Evolutionary conservation across 2,329 filamentous ascomycete species (phyloP), one percentile per base, ranked within the genome.

Genomic region (Cladosporium sp.): DNA sequence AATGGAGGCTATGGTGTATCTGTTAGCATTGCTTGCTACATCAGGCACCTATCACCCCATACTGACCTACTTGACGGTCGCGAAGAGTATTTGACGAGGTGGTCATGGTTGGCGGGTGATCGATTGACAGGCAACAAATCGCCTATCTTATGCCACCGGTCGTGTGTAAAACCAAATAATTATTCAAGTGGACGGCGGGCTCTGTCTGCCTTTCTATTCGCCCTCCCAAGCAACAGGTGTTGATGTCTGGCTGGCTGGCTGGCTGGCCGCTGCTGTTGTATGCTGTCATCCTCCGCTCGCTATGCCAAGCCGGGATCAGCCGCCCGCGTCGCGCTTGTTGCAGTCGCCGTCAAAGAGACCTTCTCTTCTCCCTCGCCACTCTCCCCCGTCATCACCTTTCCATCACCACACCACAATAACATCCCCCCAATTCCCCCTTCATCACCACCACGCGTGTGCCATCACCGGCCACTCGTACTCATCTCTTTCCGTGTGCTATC

Each of bases 1-100:
- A 64, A 99, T 89, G 15, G 92, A 92, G 43, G 86, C 91, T 95
- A 58, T 20, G 18, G 27, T 48, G 36, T 40, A 51, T 27, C 12
- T n/a, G 36, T 48, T 48, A 48, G 45, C 37, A 40, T 48, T 34
- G 45, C 37, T 9, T 48, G 45, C 13, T 41, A 34, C 19, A 40
- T 48, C 38, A 47, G 58, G 50, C 50, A 22, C 37, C 45, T n/a
- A 41, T 41, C 9, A n/a, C 24, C 45, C 43, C 52, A 54, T 62
- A 65, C 80, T 64, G 74, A 85, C 83, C 81, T 70, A 88, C 83
- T 76, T 88, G 85, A 64, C 83, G 82, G 72, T 87, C 84, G 66
- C 85, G 77, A 58, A 88, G 77, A 61, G 80, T 82, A 65, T 78
- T 76, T 53, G 77, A 70, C 56, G 71, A 69, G 58, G 77, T 68